Evolutionary conservation across 371 early-diverging fungal species (phyloP), one percentile per base, ranked within the genome.

Genomic region (Saksenaea oblongispora): DNA sequence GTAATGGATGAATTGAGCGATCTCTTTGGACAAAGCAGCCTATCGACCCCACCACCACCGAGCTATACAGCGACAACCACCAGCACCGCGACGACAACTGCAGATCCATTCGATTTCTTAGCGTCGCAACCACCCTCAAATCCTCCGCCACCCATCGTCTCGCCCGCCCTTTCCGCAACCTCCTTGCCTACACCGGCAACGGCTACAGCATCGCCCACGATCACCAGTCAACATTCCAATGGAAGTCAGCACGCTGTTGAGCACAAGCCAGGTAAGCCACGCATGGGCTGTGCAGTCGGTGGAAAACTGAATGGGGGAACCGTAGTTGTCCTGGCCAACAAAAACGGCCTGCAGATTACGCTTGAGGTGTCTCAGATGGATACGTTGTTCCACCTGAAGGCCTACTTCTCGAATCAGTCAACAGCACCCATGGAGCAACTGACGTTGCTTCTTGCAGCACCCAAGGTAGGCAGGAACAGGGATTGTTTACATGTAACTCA

Each of bases 401-500:
- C 83, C 3, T 73, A 61, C 37, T 87, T 80, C 36, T 84, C 87
- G 27, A 87, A 84, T 41, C 66, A 73, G 4, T 72, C 80, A 0
- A 81, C 73, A 44, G 83, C 82, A n/a, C 71, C 82, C 13, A 83
- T 87, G 84, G 77, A 78, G n/a, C 63, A 64, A 13, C 36, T 87
- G 53, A 80, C 71, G 56, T 69, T 87, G 57, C 72, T 67, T 28
- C 69, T 87, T 8, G 85, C 87, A 9, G 83, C 81, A n/a, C 87
- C 87, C 13, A 83, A 80, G 76, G 80, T 80, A 70, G 64, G 56
- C 10, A 4, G 28, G 10, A 22, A 22, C 7, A n/a, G 2, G 2
- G 11, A 39, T 3, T 39, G 22, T 18, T 18, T 22, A 10, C 51
- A n/a, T 18, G 5, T 22, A 0, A 22, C 51, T 22, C 22, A 22